A percentile compares a stretch with the other conserved stretches of the same genome.
Conservation (phyloP, 371 early-diverging fungal species). For the Mortierella sp. region DNA sequence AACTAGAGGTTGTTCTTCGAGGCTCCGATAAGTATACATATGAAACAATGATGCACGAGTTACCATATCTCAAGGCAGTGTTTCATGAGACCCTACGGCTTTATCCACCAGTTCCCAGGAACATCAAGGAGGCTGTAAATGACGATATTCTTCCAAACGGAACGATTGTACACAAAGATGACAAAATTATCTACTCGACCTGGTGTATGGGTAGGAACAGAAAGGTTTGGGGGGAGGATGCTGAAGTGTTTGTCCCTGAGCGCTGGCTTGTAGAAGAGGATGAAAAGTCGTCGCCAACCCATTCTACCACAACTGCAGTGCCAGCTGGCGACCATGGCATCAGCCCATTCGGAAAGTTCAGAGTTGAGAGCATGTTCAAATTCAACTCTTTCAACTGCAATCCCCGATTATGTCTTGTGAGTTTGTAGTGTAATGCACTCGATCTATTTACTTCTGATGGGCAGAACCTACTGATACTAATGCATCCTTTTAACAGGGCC, state of each 20-base stretch:
- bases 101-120: constrained; percentile 43
- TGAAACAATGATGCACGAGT: constrained; percentile 23
- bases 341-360: constrained; percentile 43
- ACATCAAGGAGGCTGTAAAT: constrained; percentile 21
- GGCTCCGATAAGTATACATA: constrained; percentile 24
- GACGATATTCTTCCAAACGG: constrained; percentile 52
- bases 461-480: too few relatives aligned
- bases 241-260: constrained; percentile 40
- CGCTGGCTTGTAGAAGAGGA: constrained; percentile 33
- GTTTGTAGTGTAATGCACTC: too few relatives aligned
- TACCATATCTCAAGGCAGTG: constrained; percentile 47
- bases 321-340: not conserved
- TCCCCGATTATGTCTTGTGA: constrained; percentile 38
- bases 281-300: not conserved
- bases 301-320: not conserved
- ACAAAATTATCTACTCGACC: constrained; percentile 30
- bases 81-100: constrained; percentile 49
- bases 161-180: constrained; percentile 35
- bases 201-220: constrained; percentile 47
- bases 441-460: too few relatives aligned
- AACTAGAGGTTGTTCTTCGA: constrained; percentile 25
- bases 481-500: constrained; percentile 20
- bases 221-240: constrained; percentile 49
- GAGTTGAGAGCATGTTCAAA: constrained; percentile 40
- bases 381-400: constrained; percentile 43